Evolutionary conservation across 73 alveolate species (phyloP), one percentile per base, ranked within the genome.

Genomic region (Uronychia setigera): DNA sequence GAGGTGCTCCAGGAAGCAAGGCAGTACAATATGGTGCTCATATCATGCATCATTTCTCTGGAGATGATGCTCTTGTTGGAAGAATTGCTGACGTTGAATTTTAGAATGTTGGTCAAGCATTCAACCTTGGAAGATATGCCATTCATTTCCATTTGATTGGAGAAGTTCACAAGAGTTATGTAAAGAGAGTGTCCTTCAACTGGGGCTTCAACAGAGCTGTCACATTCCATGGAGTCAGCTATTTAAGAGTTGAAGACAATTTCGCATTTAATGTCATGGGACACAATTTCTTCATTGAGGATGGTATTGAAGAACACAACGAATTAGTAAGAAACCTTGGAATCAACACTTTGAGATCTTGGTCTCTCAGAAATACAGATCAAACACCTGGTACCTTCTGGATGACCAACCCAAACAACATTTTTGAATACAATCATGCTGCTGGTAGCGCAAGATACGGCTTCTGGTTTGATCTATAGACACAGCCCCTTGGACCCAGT

Each of bases 91-190:
- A 95, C 81, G 87, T 89, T 60, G 99, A 95, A 83, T 77, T 95
- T 29, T 81, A 33, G 67, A 80, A 94, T 67, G 96, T 91, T 26
- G 99, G 99, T 14, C 94, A 96, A 78, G 97, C 98, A 26, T 88
- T 79, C 85, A 84, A 87, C 75, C 92, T 92, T n/a, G 98, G 98
- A n/a, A 88, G 99, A 85, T 96, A 96, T 89, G 97, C 98, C 5
- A 83, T 94, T 25, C 97, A 96, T 82, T 94, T 89, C 92, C 98
- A 96, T 79, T 59, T 92, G 95, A 88, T 89, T 29, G 97, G 97
- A 58, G 91, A 82, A 26, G 97, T 96, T 9, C 90, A 88, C 80
- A 90, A 83, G 0, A 90, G 97, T 60, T 94, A 92, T 82, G 90
- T 96, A 33, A 85, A 80, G 75, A 97, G 97, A 28, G 94, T 92